These are phyloP conservation scores for Epichloe brachyelytri DNA, from an alignment of 2,329 filamentous ascomycete genomes.

Conservation along the genomic window DNA sequence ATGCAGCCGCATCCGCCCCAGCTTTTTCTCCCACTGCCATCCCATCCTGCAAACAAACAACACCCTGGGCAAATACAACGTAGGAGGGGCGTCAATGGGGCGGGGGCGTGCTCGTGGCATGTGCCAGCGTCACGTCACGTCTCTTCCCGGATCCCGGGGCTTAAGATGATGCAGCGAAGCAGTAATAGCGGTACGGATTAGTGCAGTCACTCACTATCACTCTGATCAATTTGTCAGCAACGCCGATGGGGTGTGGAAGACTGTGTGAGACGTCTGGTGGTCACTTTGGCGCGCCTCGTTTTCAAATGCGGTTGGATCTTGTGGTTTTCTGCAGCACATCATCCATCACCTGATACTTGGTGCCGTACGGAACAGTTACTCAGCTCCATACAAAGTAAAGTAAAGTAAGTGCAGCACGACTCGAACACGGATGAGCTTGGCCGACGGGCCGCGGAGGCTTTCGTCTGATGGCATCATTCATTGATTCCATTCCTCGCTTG, in stretches of 20 bases:
- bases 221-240: neutral
- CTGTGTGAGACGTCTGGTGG: neutral
- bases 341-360: no score
- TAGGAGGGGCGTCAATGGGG: neutral
- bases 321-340: neutral
- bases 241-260: neutral
- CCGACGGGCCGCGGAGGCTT: neutral
- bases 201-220: no score
- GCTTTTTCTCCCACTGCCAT: neutral
- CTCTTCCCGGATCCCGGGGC: constrained; percentile 5
- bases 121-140: constrained; percentile 3
- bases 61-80: neutral
- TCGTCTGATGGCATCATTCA: neutral
- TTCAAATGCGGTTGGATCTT: neutral
- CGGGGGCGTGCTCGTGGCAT: constrained; percentile 1
- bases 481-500: neutral
- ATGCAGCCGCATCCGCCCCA: constrained; percentile 1
- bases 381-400: neutral
- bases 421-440: neutral
- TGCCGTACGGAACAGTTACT: no score
- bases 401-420: neutral
- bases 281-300: neutral
- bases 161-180: neutral
- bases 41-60: neutral
- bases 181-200: no score